Evolutionary conservation across 2,329 filamentous ascomycete species (phyloP), one percentile per base, ranked within the genome.

Genomic region (Microcera coccophila): DNA sequence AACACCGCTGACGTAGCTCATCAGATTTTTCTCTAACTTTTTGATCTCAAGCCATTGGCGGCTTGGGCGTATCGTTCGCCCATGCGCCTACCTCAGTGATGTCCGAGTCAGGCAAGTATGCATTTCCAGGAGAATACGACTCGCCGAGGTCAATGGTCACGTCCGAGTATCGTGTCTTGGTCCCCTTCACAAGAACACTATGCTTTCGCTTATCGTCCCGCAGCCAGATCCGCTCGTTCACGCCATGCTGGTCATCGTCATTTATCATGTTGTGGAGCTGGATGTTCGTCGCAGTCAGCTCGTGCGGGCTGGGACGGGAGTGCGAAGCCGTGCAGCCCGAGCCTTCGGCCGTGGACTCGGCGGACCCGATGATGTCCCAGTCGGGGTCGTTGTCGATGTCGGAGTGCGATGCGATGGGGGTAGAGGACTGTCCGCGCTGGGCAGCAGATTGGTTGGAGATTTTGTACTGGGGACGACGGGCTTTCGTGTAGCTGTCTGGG

Each of bases 391-490:
- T 47, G 15, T 45, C 32, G 20, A 50, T 36, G 19, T 47, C 39
- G 14, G 42, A 51, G 8, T 41, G 42, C 10, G 50, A 39, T 21
- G 48, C 29, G 9, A n/a, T 22, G 8, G 16, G 34, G 31, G 3
- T 36, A 12, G 36, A 34, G 19, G 38, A 36, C 10, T 4, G 21
- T 15, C 45, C 42, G 19, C n/a, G 41, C 17, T 50, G 39, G 32
- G 46, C 28, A 8, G 45, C 39, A 15, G 48, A 44, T n/a, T 46
- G 12, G 38, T 48, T 41, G 43, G 28, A 35, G n/a, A 15, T 11
- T 24, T 51, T 46, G 46, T 44, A 46, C 19, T 49, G 45, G 11
- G 48, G 42, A 35, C 35, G 44, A 7, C 35, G 36, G 19, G 26
- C 29, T 24, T 37, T 42, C 28, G 40, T 46, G 32, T 35, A 16